These are phyloP conservation scores for Cucumis variabilis DNA, from an alignment of 331 rosid species.

Conservation along the genomic window DNA sequence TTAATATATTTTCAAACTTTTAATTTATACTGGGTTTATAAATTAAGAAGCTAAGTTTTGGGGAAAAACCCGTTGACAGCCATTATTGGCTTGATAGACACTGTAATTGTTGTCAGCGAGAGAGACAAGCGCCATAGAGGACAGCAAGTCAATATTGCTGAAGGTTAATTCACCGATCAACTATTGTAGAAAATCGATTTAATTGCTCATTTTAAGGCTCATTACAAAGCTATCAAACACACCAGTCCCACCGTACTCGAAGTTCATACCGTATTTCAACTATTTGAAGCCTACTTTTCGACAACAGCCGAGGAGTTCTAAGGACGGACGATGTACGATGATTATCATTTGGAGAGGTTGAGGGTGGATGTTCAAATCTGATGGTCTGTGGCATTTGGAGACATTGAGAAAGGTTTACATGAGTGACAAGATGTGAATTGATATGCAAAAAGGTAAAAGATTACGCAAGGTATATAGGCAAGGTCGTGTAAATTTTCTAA, in stretches of 20 bases:
- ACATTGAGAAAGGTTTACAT: too few species aligned
- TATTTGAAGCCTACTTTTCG: conserved; percentile 42
- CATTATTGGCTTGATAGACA: conserved; percentile 44
- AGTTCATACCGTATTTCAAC: conserved; percentile 71
- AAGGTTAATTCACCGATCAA: conserved; percentile 42
- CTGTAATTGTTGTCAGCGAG: conserved; percentile 78
- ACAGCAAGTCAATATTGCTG: conserved; percentile 42
- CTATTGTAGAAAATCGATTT: conserved; percentile 54
- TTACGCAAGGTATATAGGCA: too few species aligned
- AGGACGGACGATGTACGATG: too few species aligned
- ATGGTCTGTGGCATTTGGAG: too few species aligned
- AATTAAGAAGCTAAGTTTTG: neutral
- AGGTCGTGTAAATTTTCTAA: too few species aligned
- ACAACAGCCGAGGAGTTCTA: neutral
- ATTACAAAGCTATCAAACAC: conserved; percentile 59
- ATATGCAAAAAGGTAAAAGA: too few species aligned
- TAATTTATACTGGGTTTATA: neutral
- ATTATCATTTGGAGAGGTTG: too few species aligned
- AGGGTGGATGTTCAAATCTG: too few species aligned
- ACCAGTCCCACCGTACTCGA: conserved; percentile 77
- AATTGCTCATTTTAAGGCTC: conserved; percentile 73
- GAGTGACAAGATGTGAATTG: too few species aligned
- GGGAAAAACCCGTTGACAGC: conserved; percentile 49
- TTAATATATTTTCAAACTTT: too few species aligned
- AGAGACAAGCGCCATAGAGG: conserved; percentile 72